Conservation (phyloP, 345 rosid species). For the Angophora floribunda region DNA sequence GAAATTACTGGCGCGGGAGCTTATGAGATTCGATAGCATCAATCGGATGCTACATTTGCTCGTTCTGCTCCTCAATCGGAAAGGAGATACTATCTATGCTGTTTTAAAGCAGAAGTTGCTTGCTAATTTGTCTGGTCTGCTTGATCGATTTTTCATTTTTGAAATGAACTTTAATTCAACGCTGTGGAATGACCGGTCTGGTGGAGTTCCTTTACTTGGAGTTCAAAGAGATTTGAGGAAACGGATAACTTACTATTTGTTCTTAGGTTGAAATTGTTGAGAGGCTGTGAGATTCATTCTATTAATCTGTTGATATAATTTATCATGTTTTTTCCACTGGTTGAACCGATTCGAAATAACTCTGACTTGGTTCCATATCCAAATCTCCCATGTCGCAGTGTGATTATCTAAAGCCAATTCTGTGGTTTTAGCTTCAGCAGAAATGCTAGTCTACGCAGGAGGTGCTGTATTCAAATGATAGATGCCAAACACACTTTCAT, state of each 20-base stretch:
- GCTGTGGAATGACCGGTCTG: neutral
- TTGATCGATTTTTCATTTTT: neutral
- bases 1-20: neutral
- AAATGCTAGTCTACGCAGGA: neutral
- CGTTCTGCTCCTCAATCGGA: neutral
- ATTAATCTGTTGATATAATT: neutral
- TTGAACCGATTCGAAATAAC: neutral
- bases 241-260: neutral
- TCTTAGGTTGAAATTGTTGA: neutral
- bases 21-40: neutral
- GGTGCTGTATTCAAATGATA: neutral
- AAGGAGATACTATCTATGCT: neutral
- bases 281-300: neutral
- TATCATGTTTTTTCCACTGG: neutral
- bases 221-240: neutral
- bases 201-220: neutral
- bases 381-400: neutral
- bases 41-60: neutral
- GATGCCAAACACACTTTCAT: neutral
- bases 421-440: neutral
- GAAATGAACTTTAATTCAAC: neutral
- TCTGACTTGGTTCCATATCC: neutral
- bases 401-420: neutral
- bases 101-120: neutral
- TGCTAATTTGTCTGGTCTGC: neutral